Conservation (phyloP, 73 alveolate genomes). For the Stentor roeselii region DNA sequence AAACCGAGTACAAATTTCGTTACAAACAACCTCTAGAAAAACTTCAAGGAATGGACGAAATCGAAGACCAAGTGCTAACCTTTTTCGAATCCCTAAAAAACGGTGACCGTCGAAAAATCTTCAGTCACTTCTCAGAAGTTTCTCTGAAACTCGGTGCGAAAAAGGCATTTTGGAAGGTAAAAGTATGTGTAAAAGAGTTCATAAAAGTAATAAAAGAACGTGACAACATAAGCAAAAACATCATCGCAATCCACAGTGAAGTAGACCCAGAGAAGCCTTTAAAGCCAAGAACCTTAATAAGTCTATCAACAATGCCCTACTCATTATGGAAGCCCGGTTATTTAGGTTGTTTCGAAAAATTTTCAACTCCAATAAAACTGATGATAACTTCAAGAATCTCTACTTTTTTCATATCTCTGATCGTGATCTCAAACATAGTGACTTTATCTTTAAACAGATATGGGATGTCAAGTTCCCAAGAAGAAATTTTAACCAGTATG, state of each 20-base stretch:
- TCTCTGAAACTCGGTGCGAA: not conserved
- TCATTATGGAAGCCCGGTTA: not conserved
- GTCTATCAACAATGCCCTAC: not conserved
- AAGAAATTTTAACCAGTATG: conserved; percentile 31
- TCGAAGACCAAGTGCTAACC: not conserved
- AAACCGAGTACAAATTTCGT: not conserved
- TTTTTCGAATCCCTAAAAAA: not conserved
- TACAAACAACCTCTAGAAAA: not conserved
- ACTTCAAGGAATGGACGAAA: not conserved
- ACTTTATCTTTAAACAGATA: conserved; percentile 47
- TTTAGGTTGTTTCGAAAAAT: not conserved
- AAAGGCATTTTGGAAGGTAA: conserved; percentile 8
- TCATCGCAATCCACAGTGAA: not conserved
- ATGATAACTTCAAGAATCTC: not conserved
- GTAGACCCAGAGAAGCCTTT: not conserved
- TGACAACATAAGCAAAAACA: not conserved
- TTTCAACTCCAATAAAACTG: not conserved
- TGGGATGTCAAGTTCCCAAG: conserved; percentile 37
- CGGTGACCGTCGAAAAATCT: not conserved
- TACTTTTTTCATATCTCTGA: conserved; percentile 21
- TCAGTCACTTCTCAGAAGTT: not conserved
- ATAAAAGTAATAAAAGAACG: not conserved
- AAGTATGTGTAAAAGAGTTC: not conserved
- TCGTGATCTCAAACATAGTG: conserved; percentile 46
- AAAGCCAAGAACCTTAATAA: too few relatives aligned